phyloP scores from a whole-genome alignment of 345 rosid species.

The Camelina laxa region DNA sequence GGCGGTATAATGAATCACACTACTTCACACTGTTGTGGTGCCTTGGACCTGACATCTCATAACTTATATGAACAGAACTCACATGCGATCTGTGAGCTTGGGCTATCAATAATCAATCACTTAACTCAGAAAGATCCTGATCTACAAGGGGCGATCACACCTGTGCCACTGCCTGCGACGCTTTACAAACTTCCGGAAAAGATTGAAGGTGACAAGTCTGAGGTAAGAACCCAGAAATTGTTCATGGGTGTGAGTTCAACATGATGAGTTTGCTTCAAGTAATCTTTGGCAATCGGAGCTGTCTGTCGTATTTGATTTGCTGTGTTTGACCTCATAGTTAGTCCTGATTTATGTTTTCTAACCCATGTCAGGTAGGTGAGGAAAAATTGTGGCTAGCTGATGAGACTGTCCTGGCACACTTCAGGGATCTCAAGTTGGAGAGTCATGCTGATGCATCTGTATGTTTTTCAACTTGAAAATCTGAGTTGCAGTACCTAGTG shows the following conservation, averaged over 20 bases:
- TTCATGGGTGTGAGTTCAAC: conserved; percentile 8
- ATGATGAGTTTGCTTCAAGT: conserved; percentile 15
- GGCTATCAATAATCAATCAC: conserved; percentile 67
- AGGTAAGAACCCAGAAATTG: conserved; percentile 50
- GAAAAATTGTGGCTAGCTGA: conserved; percentile 84
- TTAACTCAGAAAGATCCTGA: conserved; percentile 57
- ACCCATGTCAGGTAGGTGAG: conserved; percentile 56
- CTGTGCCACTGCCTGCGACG: conserved; percentile 62
- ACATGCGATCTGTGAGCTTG: conserved; percentile 89
- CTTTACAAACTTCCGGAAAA: conserved; percentile 70
- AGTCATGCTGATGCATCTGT: conserved; percentile 56
- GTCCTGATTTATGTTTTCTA: conserved; percentile 27
- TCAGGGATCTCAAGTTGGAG: conserved; percentile 70
- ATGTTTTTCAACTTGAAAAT: conserved; percentile 40
- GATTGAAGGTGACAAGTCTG: conserved; percentile 60
- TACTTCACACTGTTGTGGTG: conserved; percentile 21
- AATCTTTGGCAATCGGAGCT: conserved; percentile 23
- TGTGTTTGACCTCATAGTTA: conserved; percentile 16
- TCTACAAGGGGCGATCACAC: conserved; percentile 45
- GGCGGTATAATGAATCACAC: not conserved
- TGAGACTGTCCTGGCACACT: conserved; percentile 70
- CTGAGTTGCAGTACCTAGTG: conserved; percentile 16
- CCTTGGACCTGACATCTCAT: conserved; percentile 33
- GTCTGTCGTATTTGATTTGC: conserved; percentile 6
- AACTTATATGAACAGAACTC: conserved; percentile 69